Base-by-base conservation (phyloP, 2,329 filamentous ascomycete species). In the Fusarium sacchari region DNA sequence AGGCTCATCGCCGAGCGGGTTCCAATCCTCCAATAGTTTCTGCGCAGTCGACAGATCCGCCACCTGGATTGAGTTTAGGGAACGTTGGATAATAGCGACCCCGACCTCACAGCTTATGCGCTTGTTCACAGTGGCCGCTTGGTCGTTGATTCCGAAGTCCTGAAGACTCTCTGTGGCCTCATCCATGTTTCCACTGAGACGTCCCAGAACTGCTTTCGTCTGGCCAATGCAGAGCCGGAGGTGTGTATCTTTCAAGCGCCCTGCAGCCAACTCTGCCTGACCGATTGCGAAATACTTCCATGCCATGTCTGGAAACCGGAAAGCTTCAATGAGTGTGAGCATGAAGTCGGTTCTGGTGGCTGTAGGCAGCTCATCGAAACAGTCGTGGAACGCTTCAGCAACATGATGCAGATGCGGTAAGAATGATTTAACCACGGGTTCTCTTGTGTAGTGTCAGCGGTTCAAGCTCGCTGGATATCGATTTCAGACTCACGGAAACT, bases 291-390 rank as follows among this genome's bases (percentile, higher is more conserved):
- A 76, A 43, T 76, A 74, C 32, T 73, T 76, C 74, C 74, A 76
- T 26, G 69, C 69, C 69, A 76, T 75, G n/a, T 61, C 64, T 26
- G 74, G 74, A 34, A 76, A 75, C 13, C 74, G 63, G 22, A 71
- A 76, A n/a, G 71, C 74, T 47, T 76, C 71, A 28, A 76, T 59
- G 37, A 76, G 74, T 7, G 74, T 71, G 49, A 76, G 74, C 65
- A 64, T 72, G 20, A 76, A 72, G 52, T 75, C 74, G 49, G 66
- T 53, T 60, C 74, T 73, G 7, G 63, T 69, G 30, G 28, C 32
- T 14, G 55, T 24, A 46, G 69, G 65, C 18, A 76, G 26, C n/a
- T 61, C 59, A 37, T 73, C 68, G 12, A 68, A 72, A 30, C 52
- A 60, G 49, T 75, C 74, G 24, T 73, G 58, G 24, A 73, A 72